Conservation (phyloP, 1,284 basidiomycete species). For the Melampsora larici-populina region DNA sequence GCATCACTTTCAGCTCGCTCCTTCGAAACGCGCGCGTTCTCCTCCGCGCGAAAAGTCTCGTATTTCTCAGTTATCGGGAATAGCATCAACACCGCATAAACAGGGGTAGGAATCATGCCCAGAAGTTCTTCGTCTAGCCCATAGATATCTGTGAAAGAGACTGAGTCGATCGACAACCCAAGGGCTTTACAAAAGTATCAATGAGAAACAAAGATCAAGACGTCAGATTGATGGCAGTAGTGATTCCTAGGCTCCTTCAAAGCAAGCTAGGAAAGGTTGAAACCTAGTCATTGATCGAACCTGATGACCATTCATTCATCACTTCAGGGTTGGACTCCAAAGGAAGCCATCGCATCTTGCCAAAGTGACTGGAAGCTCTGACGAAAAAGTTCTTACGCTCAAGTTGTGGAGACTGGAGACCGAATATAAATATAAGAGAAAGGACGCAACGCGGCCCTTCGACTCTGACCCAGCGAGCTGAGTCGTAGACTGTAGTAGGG, state of each 20-base stretch:
- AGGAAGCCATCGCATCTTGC: conserved; percentile 51
- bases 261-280: not conserved
- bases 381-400: no score
- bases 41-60: conserved; percentile 45
- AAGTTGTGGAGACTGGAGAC: no score
- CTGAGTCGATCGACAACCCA: conserved; percentile 18
- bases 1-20: not conserved
- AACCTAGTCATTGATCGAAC: conserved; percentile 4
- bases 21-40: conserved; percentile 44
- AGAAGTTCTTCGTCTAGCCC: conserved; percentile 53
- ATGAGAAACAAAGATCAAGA: no score
- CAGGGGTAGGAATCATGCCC: conserved; percentile 52
- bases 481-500: no score
- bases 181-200: conserved; percentile 7
- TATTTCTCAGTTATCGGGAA: conserved; percentile 49
- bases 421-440: no score
- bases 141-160: conserved; percentile 49
- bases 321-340: conserved; percentile 54
- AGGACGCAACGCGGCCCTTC: no score
- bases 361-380: not conserved
- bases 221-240: not conserved
- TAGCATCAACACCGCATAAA: conserved; percentile 51
- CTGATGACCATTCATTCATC: conserved; percentile 46
- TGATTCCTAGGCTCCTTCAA: not conserved
- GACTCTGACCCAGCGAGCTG: no score